These are phyloP conservation scores for Ophiostoma triangulosporum DNA, from an alignment of 2,329 filamentous ascomycete genomes.

Conservation along the genomic window DNA sequence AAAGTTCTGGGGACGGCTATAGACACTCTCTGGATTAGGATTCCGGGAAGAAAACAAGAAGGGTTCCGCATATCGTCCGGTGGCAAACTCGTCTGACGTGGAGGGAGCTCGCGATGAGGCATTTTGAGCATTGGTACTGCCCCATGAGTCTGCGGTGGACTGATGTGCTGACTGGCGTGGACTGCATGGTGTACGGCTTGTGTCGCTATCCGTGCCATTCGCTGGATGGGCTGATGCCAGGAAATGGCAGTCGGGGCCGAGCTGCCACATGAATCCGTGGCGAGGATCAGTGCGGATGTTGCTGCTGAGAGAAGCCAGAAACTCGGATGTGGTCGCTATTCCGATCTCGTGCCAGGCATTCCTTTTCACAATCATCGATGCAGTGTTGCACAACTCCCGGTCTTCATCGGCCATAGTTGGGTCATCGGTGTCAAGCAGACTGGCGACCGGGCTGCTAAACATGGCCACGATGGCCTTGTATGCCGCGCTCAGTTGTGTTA, in stretches of 20 bases:
- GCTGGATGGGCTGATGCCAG: background rate
- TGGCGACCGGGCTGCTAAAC: constrained; percentile 30
- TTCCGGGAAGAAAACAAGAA: background rate
- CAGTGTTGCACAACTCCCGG: constrained; percentile 27
- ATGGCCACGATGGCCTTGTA: constrained; percentile 38
- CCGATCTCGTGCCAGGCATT: constrained; percentile 33
- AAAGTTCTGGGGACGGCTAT: background rate
- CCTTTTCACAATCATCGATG: constrained; percentile 32
- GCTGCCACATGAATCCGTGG: constrained; percentile 29
- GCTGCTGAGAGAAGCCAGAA: constrained; percentile 35
- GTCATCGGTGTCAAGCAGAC: constrained; percentile 30
- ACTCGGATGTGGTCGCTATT: constrained; percentile 34
- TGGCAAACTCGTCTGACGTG: background rate
- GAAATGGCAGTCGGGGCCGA: background rate
- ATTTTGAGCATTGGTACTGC: background rate
- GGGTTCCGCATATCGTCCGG: background rate
- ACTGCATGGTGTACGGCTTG: background rate
- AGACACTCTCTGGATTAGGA: background rate
- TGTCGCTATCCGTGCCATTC: background rate
- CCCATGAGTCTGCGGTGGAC: background rate
- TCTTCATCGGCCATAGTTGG: constrained; percentile 32
- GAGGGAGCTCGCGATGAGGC: background rate
- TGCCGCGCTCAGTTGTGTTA: constrained; percentile 29
- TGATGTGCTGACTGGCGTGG: background rate
- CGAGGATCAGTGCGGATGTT: constrained; percentile 25